phyloP scores from a whole-genome alignment of 176 grass and related monocot genomes.

The Poa pratensis region DNA sequence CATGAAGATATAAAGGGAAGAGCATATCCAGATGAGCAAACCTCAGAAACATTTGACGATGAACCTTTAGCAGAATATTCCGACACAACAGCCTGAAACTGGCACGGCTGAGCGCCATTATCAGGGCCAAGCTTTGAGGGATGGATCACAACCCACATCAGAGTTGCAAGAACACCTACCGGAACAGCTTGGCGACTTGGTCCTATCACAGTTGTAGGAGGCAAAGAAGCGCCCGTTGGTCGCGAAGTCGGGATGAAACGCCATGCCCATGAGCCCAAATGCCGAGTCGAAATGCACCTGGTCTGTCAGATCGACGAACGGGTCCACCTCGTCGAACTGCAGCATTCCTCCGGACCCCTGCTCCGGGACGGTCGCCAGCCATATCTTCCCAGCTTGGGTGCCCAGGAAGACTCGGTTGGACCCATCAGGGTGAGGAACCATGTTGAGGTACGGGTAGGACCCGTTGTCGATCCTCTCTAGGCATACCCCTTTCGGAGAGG shows the following conservation, averaged over 20 bases:
- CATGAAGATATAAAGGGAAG: constrained; percentile 19
- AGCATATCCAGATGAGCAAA: constrained; percentile 38
- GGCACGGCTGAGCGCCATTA: constrained; percentile 85
- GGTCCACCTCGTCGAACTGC: constrained; percentile 51
- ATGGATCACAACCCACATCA: constrained; percentile 83
- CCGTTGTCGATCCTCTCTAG: constrained; percentile 78
- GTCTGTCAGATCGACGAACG: constrained; percentile 89
- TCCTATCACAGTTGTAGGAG: constrained; percentile 92
- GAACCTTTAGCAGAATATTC: constrained; percentile 83
- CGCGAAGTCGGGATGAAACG: constrained; percentile 77
- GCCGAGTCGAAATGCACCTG: constrained; percentile 71
- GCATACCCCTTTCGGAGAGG: constrained; percentile 75
- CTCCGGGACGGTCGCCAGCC: constrained; percentile 77
- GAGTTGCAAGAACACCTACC: constrained; percentile 91
- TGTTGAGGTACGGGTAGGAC: constrained; percentile 83
- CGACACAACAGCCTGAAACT: constrained; percentile 73
- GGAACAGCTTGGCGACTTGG: constrained; percentile 57
- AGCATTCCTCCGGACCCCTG: constrained; percentile 73
- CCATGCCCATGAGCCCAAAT: constrained; percentile 90
- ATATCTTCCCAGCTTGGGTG: constrained; percentile 84
- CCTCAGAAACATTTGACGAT: constrained; percentile 70
- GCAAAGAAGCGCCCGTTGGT: constrained; percentile 91
- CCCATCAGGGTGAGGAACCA: constrained; percentile 88
- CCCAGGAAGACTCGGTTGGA: constrained; percentile 82
- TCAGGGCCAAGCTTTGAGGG: constrained; percentile 72